These are phyloP conservation scores for Cunninghamia lanceolata DNA, from an alignment of 75 land plant genomes.

Conservation along the genomic window DNA sequence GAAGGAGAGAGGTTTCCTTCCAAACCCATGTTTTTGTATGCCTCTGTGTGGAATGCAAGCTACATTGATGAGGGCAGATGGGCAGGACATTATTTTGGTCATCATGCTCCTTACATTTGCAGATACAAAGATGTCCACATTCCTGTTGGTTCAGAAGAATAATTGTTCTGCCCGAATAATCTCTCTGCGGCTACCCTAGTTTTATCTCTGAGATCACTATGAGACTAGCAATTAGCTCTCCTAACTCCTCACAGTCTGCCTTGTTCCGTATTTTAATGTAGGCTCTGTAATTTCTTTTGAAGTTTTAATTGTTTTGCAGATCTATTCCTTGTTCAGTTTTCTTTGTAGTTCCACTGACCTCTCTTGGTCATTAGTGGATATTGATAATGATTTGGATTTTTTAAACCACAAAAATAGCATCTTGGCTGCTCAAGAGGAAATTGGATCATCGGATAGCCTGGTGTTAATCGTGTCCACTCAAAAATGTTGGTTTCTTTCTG, in stretches of 20 bases:
- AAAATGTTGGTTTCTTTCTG: neutral
- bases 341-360: neutral
- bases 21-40: slow-evolving; percentile 61
- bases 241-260: too few relatives aligned
- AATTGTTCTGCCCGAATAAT: neutral
- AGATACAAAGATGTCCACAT: slow-evolving; percentile 50
- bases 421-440: neutral
- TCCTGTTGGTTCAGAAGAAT: slow-evolving; percentile 17
- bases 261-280: neutral
- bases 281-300: neutral
- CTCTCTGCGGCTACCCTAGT: neutral
- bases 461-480: neutral
- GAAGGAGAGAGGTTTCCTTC: slow-evolving; percentile 47
- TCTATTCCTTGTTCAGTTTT: neutral
- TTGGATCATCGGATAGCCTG: neutral
- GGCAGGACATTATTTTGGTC: slow-evolving; percentile 50
- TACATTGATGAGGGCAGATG: slow-evolving; percentile 61
- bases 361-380: neutral
- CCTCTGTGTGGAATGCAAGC: slow-evolving; percentile 81
- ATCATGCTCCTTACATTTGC: slow-evolving; percentile 65
- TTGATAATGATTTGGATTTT: neutral
- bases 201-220: neutral
- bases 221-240: neutral
- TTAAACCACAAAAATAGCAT: neutral
- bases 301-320: neutral